Base-by-base conservation (phyloP, 352 stramenopile genomes). In the Pythium vanterpoolii region DNA sequence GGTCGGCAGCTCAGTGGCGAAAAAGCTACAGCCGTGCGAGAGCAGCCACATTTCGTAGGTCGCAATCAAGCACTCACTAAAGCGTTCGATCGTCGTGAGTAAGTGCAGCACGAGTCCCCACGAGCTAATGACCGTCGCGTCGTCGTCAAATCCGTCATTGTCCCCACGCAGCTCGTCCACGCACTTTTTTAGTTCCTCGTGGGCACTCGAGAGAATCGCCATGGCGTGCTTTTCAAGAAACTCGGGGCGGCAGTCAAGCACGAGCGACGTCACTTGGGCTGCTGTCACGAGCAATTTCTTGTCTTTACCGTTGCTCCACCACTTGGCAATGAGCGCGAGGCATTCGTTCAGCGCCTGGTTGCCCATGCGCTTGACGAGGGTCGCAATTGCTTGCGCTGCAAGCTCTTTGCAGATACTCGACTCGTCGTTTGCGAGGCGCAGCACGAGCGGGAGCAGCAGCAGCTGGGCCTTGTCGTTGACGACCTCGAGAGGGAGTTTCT, bases 371-470 rank as follows among this genome's bases (percentile, higher is more conserved):
- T 82, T 79, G 31, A 98, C 65, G 4, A 98, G 77, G 24, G 79
- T 83, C 40, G 66, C 82, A 34, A 99, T 89, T 38, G 77, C 83
- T 33, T 87, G 74, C 6, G 81, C 70, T 8, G 96, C 80, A 5
- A 92, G 74, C 43, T 91, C 71, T 46, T 94, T 89, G 62, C 96
- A 98, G 52, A 76, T 77, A 1, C 84, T 81, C 3, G 90, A 86
- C 30, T 98, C 91, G 57, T 99, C 96, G 65, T 99, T 99, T 1
- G 93, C 90, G 26, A 99, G 64, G 48, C 97, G 95, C 31, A 99
- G 72, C 47, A 98, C 95, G n/a, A 98, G 76, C 33, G 95, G 96
- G 47, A 99, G 68, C 54, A 99, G 90, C 62, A 99, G 96, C 57
- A 98, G 87, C 66, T 98, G 92, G 6, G 84, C 83, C 47, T 96